Evolutionary conservation across 202 grass and related monocot species (phyloP), one percentile per base, ranked within the genome.

Genomic region (Hordeum pubiflorum): DNA sequence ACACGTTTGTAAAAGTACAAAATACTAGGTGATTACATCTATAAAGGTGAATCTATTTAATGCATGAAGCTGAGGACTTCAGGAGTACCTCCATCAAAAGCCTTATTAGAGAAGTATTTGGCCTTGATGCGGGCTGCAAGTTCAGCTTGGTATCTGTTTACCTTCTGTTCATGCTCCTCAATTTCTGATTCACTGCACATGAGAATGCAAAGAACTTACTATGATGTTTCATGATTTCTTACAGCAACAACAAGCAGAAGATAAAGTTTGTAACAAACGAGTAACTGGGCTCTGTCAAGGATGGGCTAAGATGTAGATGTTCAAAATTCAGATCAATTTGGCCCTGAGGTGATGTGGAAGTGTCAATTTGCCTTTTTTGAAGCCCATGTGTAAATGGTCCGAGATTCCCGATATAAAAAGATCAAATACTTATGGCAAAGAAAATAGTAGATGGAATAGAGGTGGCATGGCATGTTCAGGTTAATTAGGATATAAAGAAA

Each of bases 51-150:
- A 37, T 81, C 62, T 52, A 46, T 20, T 62, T 60, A 83, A 7
- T 50, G 48, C 21, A 65, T 38, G 10, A 69, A 52, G 37, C 54
- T 69, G 38, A 84, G 69, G 9, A 54, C 0, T 68, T 40, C 43
- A 78, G 67, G 6, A 63, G 20, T 89, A 91, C 89, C 91, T 91
- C 89, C 89, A 5, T 90, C 76, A 58, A 89, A 91, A 78, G 80
- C 72, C 60, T 91, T 94, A 77, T 89, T 83, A 63, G 86, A 91
- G 74, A 94, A 94, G 63, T 87, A 91, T 46, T 94, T 94, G 10
- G 86, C 77, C 72, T 87, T 94, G 60, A 94, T 60, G 62, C 87
- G 63, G 40, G 86, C 83, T 79, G 86, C 86, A 56, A 89, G 87
- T 52, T 89, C 86, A 74, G 80, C 67, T 82, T 84, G 79, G 38